Evolutionary conservation across 129 eudicot genomes (phyloP).

Genomic region (Chrysanthemum makinoi): DNA sequence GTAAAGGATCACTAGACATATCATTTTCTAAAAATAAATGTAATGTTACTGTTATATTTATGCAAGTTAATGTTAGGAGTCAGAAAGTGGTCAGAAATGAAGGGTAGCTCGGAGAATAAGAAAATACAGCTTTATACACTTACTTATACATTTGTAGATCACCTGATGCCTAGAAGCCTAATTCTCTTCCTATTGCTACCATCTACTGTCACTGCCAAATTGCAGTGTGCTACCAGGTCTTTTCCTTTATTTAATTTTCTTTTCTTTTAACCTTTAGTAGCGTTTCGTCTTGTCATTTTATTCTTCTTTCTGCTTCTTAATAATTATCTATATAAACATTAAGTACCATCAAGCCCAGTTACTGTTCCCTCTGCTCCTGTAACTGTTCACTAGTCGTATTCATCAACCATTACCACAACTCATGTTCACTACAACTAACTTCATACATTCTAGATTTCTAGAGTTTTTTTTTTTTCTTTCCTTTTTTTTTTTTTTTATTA

Average conservation of each 20-base stretch:
- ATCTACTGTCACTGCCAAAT: not conserved
- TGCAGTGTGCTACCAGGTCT: not conserved
- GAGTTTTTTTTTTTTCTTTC: too few relatives aligned
- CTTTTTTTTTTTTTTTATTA: too few relatives aligned
- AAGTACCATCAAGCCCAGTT: conserved; percentile 23
- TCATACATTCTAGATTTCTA: too few relatives aligned
- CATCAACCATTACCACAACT: not conserved
- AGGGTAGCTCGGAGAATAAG: conserved; percentile 31
- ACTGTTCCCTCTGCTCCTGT: not conserved
- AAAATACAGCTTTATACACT: conserved; percentile 34
- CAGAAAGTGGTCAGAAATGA: conserved; percentile 21
- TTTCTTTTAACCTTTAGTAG: conserved; percentile 16
- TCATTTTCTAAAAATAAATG: too few relatives aligned
- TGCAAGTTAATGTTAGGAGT: not conserved
- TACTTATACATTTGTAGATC: conserved; percentile 23
- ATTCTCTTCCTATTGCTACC: not conserved
- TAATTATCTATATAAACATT: not conserved
- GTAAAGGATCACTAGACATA: too few relatives aligned
- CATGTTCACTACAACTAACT: not conserved
- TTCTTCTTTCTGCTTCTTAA: conserved; percentile 15
- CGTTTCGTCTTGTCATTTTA: conserved; percentile 28
- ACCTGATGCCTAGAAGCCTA: conserved; percentile 26
- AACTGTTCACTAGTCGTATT: conserved; percentile 14
- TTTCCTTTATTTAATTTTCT: not conserved
- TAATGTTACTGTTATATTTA: too few relatives aligned